phyloP scores from a whole-genome alignment of 176 grass and related monocot genomes.

The Olyra latifolia region DNA sequence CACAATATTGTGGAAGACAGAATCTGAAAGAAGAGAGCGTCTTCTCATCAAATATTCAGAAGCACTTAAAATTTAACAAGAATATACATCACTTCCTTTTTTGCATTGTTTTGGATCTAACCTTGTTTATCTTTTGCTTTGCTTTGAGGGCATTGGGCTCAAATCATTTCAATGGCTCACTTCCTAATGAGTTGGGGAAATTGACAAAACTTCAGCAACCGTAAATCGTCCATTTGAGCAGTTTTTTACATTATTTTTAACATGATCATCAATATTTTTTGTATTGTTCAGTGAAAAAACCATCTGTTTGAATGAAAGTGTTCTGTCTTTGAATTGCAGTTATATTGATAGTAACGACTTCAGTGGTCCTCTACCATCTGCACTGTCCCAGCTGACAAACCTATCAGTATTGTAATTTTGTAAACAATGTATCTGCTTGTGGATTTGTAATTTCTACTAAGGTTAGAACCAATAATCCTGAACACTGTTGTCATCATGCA shows the following conservation, averaged over 20 bases:
- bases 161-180: constrained; percentile 76
- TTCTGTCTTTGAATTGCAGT: constrained; percentile 46
- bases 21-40: not conserved
- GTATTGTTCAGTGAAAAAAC: constrained; percentile 32
- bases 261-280: constrained; percentile 24
- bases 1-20: not conserved
- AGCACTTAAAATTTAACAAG: not conserved
- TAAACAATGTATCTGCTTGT: not conserved
- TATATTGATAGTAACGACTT: constrained; percentile 77
- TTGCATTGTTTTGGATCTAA: not conserved
- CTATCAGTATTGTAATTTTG: constrained; percentile 50
- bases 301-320: not conserved
- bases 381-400: constrained; percentile 62
- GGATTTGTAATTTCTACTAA: constrained; percentile 1
- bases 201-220: constrained; percentile 58
- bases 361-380: constrained; percentile 56
- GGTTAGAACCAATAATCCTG: constrained; percentile 30
- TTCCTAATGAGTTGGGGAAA: constrained; percentile 76
- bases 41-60: not conserved
- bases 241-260: not conserved
- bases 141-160: constrained; percentile 53
- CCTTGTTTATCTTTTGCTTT: not conserved
- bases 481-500: constrained; percentile 26
- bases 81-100: not conserved
- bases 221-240: constrained; percentile 40